These are phyloP conservation scores for Colletotrichum filicis DNA, from an alignment of 2,329 filamentous ascomycete species.

Conservation along the genomic window DNA sequence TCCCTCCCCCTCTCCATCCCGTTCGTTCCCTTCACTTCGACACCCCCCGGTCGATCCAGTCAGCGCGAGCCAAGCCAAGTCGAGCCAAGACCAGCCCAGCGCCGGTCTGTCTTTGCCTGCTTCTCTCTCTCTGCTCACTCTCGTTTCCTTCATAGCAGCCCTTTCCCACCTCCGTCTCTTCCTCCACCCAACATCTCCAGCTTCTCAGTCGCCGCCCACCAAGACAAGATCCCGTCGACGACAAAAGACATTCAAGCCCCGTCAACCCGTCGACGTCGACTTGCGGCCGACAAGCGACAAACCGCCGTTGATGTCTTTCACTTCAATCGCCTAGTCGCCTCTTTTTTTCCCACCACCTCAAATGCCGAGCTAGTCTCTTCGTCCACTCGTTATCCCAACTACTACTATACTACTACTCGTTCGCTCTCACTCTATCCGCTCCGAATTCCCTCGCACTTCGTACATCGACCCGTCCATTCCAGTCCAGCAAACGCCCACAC, in stretches of 20 bases:
- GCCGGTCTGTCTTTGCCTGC: not conserved
- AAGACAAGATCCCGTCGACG: conserved; percentile 12
- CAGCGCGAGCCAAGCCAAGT: conserved; percentile 1
- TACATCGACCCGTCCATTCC: conserved; percentile 23
- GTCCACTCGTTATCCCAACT: conserved; percentile 35
- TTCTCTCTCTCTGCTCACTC: conserved; percentile 22
- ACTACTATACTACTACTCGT: not conserved
- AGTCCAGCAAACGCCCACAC: conserved; percentile 6
- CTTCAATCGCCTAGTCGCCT: conserved; percentile 28
- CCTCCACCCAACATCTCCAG: conserved; percentile 31
- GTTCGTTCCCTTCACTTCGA: conserved; percentile 15
- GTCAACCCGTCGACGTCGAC: conserved; percentile 16
- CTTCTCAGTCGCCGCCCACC: conserved; percentile 7
- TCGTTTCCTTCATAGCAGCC: conserved; percentile 23
- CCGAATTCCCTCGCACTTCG: conserved; percentile 8
- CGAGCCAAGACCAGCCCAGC: not conserved
- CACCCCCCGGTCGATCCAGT: not conserved
- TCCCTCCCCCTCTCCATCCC: conserved; percentile 1
- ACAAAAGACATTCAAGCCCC: conserved; percentile 28
- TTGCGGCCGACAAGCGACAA: conserved; percentile 9
- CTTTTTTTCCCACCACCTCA: conserved; percentile 16
- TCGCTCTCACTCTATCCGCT: conserved; percentile 21
- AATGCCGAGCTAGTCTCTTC: conserved; percentile 37
- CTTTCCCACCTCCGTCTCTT: conserved; percentile 3
- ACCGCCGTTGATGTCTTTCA: conserved; percentile 34